These are phyloP conservation scores for Ananas comosus DNA, from an alignment of 176 grass and related monocot species.

Conservation along the genomic window DNA sequence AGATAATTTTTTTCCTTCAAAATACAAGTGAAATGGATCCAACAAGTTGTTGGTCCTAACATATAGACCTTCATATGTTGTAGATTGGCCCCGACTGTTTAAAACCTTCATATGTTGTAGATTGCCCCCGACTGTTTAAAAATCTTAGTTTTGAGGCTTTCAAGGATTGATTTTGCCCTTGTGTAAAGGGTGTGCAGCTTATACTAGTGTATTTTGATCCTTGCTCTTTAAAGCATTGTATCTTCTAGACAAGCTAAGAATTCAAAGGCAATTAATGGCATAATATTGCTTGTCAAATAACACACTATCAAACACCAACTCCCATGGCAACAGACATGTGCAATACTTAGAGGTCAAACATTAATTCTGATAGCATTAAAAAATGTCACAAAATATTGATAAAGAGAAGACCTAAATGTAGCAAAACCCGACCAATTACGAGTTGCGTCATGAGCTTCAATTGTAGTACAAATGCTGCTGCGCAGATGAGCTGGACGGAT, in stretches of 20 bases:
- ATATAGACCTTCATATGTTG: no score
- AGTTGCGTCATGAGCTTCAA: constrained; percentile 57
- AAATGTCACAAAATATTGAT: neutral
- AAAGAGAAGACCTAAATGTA: neutral
- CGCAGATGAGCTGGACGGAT: constrained; percentile 51
- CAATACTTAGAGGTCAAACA: neutral
- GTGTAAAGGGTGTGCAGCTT: no score
- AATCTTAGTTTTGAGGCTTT: no score
- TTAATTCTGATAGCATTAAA: neutral
- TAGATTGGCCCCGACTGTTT: no score
- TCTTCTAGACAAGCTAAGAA: neutral
- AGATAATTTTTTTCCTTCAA: no score
- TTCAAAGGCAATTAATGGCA: neutral
- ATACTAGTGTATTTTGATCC: neutral
- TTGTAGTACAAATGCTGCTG: constrained; percentile 87
- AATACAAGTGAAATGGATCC: no score
- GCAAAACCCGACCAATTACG: constrained; percentile 8
- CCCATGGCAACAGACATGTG: neutral
- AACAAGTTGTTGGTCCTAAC: no score
- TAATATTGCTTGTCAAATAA: neutral
- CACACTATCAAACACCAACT: neutral
- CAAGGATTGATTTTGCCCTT: no score
- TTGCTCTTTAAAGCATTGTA: neutral
- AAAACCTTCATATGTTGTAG: no score
- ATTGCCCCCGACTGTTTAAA: no score